Evolutionary conservation across 2,329 filamentous ascomycete genomes (phyloP).

Genomic region (Pestalotiopsis sp.): DNA sequence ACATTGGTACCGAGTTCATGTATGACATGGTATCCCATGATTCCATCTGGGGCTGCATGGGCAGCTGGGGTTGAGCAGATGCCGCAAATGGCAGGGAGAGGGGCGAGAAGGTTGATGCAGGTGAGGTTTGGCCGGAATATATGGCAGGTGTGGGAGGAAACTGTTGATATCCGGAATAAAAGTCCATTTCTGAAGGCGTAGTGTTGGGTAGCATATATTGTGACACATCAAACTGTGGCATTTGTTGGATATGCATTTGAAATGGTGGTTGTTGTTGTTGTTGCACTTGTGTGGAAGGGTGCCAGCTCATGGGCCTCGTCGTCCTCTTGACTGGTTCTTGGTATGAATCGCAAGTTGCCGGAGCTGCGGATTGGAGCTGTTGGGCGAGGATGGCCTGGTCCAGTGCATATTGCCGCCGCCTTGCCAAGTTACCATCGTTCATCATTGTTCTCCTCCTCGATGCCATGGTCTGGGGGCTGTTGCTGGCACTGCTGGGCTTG

Average conservation of each 20-base stretch:
- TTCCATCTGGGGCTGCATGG: slow-evolving; percentile 43
- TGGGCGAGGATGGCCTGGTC: slow-evolving; percentile 44
- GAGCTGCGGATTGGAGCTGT: slow-evolving; percentile 33
- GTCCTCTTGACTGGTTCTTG: slow-evolving; percentile 40
- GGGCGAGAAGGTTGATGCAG: slow-evolving; percentile 56
- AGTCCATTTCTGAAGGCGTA: slow-evolving; percentile 43
- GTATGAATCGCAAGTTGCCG: slow-evolving; percentile 26
- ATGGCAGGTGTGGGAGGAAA: slow-evolving; percentile 55
- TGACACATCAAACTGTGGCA: slow-evolving; percentile 35
- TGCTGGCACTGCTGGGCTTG: slow-evolving; percentile 70
- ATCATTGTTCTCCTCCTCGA: slow-evolving; percentile 60
- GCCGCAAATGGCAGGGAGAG: slow-evolving; percentile 48
- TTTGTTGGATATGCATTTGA: slow-evolving; percentile 37
- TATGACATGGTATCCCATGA: slow-evolving; percentile 37
- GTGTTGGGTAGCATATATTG: slow-evolving; percentile 42
- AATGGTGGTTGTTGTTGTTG: slow-evolving; percentile 29
- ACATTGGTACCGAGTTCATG: slow-evolving; percentile 29
- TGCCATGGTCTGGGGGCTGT: slow-evolving; percentile 62
- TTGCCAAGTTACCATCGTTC: slow-evolving; percentile 49
- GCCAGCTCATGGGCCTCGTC: slow-evolving; percentile 74
- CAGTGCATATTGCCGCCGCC: slow-evolving; percentile 48
- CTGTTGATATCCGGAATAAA: slow-evolving; percentile 43
- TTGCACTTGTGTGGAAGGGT: slow-evolving; percentile 61
- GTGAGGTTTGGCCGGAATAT: slow-evolving; percentile 63
- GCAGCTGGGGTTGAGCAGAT: slow-evolving; percentile 33